Evolutionary conservation across 2,329 filamentous ascomycete species (phyloP).

Genomic region (Botryosphaeria agaves): DNA sequence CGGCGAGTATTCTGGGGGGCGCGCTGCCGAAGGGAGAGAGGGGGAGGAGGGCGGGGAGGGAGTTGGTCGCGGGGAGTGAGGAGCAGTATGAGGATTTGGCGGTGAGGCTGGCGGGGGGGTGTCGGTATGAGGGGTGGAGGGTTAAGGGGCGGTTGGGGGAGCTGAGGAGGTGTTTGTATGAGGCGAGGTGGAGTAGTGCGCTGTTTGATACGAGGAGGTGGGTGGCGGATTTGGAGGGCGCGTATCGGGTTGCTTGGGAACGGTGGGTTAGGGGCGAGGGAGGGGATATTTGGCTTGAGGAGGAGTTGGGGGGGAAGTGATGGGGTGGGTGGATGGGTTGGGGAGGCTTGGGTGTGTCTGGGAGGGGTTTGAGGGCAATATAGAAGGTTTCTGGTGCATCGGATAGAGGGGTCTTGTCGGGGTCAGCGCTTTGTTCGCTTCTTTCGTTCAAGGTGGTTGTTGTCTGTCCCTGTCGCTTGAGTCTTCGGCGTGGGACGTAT

Average conservation of each 20-base stretch:
- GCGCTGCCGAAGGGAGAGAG: conserved; percentile 57
- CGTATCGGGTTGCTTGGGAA: conserved; percentile 77
- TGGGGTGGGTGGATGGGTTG: too few species aligned
- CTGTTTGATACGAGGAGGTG: conserved; percentile 85
- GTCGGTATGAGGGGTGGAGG: conserved; percentile 41
- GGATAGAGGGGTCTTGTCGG: too few species aligned
- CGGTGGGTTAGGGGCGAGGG: conserved; percentile 72
- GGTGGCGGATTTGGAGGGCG: conserved; percentile 76
- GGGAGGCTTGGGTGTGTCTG: too few species aligned
- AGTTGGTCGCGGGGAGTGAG: conserved; percentile 65
- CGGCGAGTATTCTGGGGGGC: conserved; percentile 80
- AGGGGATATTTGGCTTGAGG: conserved; percentile 74
- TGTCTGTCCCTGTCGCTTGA: too few species aligned
- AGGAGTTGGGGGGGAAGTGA: conserved; percentile 1
- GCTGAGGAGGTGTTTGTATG: conserved; percentile 65
- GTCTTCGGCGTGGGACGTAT: too few species aligned
- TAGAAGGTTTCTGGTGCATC: too few species aligned
- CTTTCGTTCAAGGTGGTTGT: too few species aligned
- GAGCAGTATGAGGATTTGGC: conserved; percentile 71
- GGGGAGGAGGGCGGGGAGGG: conserved; percentile 49
- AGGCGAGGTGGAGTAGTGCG: conserved; percentile 68
- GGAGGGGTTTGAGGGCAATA: too few species aligned
- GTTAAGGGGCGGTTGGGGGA: conserved; percentile 52
- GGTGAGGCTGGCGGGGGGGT: conserved; percentile 43
- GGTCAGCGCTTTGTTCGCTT: too few species aligned